Conservation (phyloP, 371 early-diverging fungal genomes). For the Dichotomocladium elegans region DNA sequence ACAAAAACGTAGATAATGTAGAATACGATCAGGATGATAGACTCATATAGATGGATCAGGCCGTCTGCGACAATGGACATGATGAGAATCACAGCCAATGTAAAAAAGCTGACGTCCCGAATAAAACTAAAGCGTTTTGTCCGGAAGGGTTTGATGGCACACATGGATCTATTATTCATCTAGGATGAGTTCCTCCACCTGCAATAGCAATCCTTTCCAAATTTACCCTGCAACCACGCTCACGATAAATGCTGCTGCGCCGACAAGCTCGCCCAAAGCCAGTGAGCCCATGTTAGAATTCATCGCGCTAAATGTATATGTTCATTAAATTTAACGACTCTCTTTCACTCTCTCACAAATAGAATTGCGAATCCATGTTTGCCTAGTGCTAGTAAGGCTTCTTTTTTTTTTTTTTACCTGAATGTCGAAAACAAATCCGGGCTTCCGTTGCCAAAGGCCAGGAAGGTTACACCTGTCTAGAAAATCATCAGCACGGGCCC, state of each 20-base stretch:
- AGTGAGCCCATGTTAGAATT: slow-evolving; percentile 68
- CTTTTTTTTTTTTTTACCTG: too few species aligned
- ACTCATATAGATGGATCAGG: slow-evolving; percentile 58
- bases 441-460: slow-evolving; percentile 86
- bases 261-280: slow-evolving; percentile 80
- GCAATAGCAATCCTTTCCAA: not conserved
- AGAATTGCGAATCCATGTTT: too few species aligned
- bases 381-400: too few species aligned
- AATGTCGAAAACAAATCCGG: slow-evolving; percentile 82
- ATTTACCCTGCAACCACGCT: slow-evolving; percentile 65
- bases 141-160: slow-evolving; percentile 62
- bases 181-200: too few species aligned
- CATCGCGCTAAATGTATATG: slow-evolving; percentile 51
- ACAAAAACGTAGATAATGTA: slow-evolving; percentile 57
- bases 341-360: too few species aligned
- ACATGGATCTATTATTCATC: slow-evolving; percentile 55
- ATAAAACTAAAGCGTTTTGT: slow-evolving; percentile 63
- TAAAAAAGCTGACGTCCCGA: slow-evolving; percentile 71
- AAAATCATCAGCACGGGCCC: not conserved
- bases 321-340: not conserved
- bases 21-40: slow-evolving; percentile 47
- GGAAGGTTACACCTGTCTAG: slow-evolving; percentile 81
- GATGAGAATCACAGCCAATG: slow-evolving; percentile 55
- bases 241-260: slow-evolving; percentile 74
- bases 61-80: slow-evolving; percentile 58